phyloP scores from a whole-genome alignment of 805 yeast species.

The Starmerella scarabaei region DNA sequence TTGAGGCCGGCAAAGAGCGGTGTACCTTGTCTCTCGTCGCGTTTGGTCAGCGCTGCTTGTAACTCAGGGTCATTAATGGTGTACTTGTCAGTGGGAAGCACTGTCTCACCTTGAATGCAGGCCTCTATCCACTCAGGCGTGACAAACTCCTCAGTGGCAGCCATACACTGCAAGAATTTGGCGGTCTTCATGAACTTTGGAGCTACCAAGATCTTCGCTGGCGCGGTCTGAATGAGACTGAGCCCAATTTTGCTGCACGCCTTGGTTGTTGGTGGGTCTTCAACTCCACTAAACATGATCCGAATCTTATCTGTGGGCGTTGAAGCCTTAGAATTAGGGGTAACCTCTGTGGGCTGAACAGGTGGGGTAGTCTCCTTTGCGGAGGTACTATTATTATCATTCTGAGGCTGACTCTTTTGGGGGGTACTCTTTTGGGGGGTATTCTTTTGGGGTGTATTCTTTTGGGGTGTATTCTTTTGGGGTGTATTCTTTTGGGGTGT shows the following conservation, averaged over 20 bases:
- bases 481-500: too few species aligned
- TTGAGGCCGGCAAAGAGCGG: slow-evolving; percentile 37
- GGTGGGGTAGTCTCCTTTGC: too few species aligned
- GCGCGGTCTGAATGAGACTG: slow-evolving; percentile 32
- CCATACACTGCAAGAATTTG: slow-evolving; percentile 62
- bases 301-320: neutral
- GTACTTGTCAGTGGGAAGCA: slow-evolving; percentile 20
- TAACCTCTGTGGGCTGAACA: too few species aligned
- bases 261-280: slow-evolving; percentile 16
- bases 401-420: neutral
- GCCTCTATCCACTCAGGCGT: slow-evolving; percentile 22
- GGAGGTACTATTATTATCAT: too few species aligned
- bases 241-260: slow-evolving; percentile 42
- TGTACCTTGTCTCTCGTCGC: slow-evolving; percentile 8
- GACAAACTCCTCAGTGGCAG: slow-evolving; percentile 32
- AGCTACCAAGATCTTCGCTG: slow-evolving; percentile 42
- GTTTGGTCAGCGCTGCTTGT: slow-evolving; percentile 7
- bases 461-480: too few species aligned
- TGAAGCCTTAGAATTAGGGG: too few species aligned
- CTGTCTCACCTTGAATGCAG: slow-evolving; percentile 16
- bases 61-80: slow-evolving; percentile 15
- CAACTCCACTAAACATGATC: slow-evolving; percentile 24
- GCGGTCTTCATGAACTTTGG: slow-evolving; percentile 78
- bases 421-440: neutral
- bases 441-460: neutral